Evolutionary conservation across 148 eudicot genomes (phyloP).

Genomic region (Vaccinium corymbosum): DNA sequence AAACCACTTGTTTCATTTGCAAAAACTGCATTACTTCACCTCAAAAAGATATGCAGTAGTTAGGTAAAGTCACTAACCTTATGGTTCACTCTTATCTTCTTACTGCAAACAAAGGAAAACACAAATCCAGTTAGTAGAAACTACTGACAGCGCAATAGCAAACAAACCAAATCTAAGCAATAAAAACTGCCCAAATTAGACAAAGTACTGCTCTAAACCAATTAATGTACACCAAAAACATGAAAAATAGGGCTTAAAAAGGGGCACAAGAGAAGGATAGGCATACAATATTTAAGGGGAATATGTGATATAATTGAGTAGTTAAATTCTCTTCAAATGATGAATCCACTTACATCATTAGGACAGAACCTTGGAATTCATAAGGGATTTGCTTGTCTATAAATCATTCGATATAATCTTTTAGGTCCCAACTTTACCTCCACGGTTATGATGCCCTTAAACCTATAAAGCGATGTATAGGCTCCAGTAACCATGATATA

Average conservation of each 20-base stretch:
- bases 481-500: no score
- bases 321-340: not conserved
- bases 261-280: not conserved
- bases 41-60: not conserved
- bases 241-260: slow-evolving; percentile 25
- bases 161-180: not conserved
- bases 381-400: not conserved
- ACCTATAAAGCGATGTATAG: no score
- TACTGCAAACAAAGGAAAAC: slow-evolving; percentile 47
- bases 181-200: not conserved
- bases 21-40: not conserved
- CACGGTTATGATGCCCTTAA: no score
- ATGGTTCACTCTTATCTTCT: slow-evolving; percentile 72
- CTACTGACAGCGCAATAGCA: not conserved
- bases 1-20: not conserved
- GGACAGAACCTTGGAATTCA: not conserved
- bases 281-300: not conserved
- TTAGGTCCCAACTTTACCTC: no score
- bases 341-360: not conserved
- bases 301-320: not conserved
- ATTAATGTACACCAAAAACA: not conserved
- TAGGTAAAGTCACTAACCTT: slow-evolving; percentile 52
- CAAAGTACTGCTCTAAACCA: not conserved
- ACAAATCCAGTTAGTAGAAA: not conserved
- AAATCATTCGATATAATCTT: no score